Conservation (phyloP, 2,329 filamentous ascomycete species). For the Colletotrichum tabaci region DNA sequence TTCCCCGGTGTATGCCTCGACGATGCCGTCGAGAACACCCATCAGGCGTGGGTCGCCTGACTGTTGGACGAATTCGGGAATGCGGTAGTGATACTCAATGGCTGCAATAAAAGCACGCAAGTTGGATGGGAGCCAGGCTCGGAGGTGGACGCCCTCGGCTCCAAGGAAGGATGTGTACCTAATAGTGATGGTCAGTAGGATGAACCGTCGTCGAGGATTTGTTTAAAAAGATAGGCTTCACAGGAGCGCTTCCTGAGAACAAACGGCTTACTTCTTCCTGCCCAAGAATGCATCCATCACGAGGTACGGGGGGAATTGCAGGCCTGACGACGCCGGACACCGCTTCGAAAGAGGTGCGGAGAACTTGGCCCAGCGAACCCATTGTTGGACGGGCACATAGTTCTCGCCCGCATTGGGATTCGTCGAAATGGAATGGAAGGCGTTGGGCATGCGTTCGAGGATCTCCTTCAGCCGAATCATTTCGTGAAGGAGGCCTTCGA, state of each 20-base stretch:
- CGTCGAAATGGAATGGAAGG: constrained; percentile 68
- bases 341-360: constrained; percentile 65
- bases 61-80: constrained; percentile 66
- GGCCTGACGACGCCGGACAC: constrained; percentile 64
- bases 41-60: constrained; percentile 65
- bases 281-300: constrained; percentile 70
- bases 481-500: constrained; percentile 64
- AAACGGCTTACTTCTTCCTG: constrained; percentile 55
- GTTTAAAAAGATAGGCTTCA: neutral
- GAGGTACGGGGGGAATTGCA: constrained; percentile 67
- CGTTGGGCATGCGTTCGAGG: constrained; percentile 66
- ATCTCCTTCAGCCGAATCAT: constrained; percentile 68
- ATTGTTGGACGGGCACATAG: constrained; percentile 63
- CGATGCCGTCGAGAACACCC: constrained; percentile 67
- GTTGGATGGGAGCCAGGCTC: constrained; percentile 69
- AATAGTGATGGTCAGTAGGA: neutral
- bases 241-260: rapidly evolving
- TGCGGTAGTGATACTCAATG: constrained; percentile 67
- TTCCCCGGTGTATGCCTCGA: constrained; percentile 69
- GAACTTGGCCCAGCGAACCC: constrained; percentile 66
- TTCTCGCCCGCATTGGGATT: constrained; percentile 67
- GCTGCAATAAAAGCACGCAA: constrained; percentile 68
- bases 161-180: constrained; percentile 66
- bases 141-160: constrained; percentile 65
- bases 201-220: rapidly evolving